Base-by-base conservation (phyloP, 129 eudicot genomes). In the Daucus carota region DNA sequence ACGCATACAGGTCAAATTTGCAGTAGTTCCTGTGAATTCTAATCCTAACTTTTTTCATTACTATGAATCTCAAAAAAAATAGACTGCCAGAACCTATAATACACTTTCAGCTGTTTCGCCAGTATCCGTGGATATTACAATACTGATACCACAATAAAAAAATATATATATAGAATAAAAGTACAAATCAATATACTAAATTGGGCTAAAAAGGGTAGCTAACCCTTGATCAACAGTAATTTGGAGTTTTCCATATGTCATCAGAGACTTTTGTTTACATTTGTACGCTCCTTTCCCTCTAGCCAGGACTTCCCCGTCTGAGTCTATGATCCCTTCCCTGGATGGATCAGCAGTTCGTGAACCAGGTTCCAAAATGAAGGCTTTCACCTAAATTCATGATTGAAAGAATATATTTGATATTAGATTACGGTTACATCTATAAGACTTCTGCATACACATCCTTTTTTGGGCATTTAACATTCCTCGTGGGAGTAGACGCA, bases 271-370 rank as follows among this genome's bases (percentile, higher is more conserved):
- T 41, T 86, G 81, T 41, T 86, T 79, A 40, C 87, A 94, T 68
- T 87, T 91, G 63, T 94, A 91, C 33, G 94, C 86, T 76, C 94
- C 99, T 73, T 82, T 87, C 38, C 99, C 99, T 83, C 99, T 84
- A 14, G 96, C 96, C 73, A 94, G 73, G 68, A 91, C 99, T 83
- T 94, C 99, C 16, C 99, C 99, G 71, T 94, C 99, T 0, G 85
- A 87, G 81, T 94, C 99, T 54, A 94, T 87, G 73, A 91, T 91
- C 81, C 96, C 97, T 79, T 82, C 97, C 81, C 85, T 94, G 33
- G 52, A 24, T 8, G 86, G 73, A 78, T 87, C 86, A 13, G 72
- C 81, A 8, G 81, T 79, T 79, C 84, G 87, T 5, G 89, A 67
- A 34, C 99, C 99, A 24, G 96, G 99, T 76, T 89, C 92, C 85